phyloP scores from a whole-genome alignment of 164 flowering plant genomes.

The Aristolochia contorta region DNA sequence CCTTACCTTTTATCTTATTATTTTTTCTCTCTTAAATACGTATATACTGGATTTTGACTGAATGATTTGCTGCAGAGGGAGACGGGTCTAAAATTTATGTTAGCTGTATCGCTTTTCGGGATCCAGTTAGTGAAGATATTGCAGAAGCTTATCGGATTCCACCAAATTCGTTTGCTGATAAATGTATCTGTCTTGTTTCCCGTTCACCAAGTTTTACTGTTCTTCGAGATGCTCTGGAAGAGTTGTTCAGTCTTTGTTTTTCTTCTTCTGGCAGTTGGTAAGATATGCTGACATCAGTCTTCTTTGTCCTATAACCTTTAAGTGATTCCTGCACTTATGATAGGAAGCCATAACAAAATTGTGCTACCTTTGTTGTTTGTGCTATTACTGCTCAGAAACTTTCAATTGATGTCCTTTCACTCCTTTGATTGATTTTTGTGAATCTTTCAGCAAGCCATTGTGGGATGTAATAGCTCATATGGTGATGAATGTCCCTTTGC shows the following conservation, averaged over 20 bases:
- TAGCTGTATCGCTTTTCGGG: constrained; percentile 94
- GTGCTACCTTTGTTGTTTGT: too few relatives aligned
- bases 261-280: constrained; percentile 84
- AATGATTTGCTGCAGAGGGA: constrained; percentile 64
- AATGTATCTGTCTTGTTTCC: constrained; percentile 93
- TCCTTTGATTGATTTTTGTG: constrained; percentile 2
- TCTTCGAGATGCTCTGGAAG: constrained; percentile 75
- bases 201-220: constrained; percentile 75
- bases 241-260: constrained; percentile 75
- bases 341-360: too few relatives aligned
- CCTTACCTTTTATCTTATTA: neutral
- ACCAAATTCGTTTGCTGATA: constrained; percentile 88
- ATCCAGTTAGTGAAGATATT: constrained; percentile 88
- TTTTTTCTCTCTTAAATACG: neutral
- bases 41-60: constrained; percentile 1
- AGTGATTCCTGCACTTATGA: too few relatives aligned
- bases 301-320: too few relatives aligned
- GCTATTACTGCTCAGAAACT: too few relatives aligned
- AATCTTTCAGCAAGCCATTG: constrained; percentile 79
- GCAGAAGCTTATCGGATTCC: constrained; percentile 88
- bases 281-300: constrained; percentile 1
- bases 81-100: constrained; percentile 98
- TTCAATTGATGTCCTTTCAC: neutral
- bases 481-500: constrained; percentile 86
- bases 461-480: constrained; percentile 85